Conservation (phyloP, 306 rosid genomes). For the Castanea mollissima region DNA sequence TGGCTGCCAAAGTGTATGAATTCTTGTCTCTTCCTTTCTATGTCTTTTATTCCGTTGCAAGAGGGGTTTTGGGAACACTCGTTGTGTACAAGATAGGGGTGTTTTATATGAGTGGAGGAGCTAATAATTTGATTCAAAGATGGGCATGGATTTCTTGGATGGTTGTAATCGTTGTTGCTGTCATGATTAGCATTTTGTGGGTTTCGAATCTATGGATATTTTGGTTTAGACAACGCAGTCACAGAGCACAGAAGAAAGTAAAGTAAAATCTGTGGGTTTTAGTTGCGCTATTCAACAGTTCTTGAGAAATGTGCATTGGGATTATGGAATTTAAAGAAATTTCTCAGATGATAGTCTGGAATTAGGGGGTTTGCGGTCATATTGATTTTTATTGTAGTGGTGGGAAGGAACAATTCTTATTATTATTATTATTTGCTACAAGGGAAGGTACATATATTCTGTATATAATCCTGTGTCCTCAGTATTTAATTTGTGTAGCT, state of each 20-base stretch:
- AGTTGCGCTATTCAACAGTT: no score
- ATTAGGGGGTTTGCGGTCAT: not conserved
- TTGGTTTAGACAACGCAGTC: conserved; percentile 19
- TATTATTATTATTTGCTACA: no score
- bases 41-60: conserved; percentile 29
- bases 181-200: conserved; percentile 41
- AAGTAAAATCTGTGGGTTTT: not conserved
- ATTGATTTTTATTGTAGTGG: not conserved
- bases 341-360: not conserved
- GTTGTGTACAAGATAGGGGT: conserved; percentile 35
- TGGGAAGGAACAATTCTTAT: not conserved
- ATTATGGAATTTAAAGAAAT: not conserved
- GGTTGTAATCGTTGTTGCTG: conserved; percentile 37
- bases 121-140: conserved; percentile 23
- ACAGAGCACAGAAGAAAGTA: conserved; percentile 17
- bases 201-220: conserved; percentile 32
- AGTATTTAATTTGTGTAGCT: not conserved
- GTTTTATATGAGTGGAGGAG: conserved; percentile 32
- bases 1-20: conserved; percentile 31
- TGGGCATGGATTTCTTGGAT: conserved; percentile 66
- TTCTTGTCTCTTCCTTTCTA: conserved; percentile 38
- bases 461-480: not conserved
- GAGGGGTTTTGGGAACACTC: conserved; percentile 45
- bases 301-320: not conserved
- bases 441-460: not conserved